These are phyloP conservation scores for Rhynchosporium agropyri DNA, from an alignment of 2,329 filamentous ascomycete species.

Conservation along the genomic window DNA sequence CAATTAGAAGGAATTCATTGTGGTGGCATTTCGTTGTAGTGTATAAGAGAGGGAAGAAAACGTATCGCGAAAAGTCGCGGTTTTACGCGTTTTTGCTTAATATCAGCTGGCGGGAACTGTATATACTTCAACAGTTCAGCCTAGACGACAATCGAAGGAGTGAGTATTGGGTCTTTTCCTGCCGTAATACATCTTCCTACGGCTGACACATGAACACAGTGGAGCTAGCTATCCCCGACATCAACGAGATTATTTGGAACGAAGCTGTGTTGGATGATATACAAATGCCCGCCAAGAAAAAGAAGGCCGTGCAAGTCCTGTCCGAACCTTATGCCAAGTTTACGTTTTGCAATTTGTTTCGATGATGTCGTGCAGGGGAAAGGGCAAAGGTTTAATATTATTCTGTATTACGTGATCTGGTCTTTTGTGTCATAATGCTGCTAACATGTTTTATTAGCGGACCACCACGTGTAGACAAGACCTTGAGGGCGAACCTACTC, in stretches of 20 bases:
- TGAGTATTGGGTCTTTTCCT: slow-evolving; percentile 20
- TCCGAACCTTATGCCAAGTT: slow-evolving; percentile 14
- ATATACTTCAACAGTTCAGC: too few species aligned
- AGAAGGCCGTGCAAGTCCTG: slow-evolving; percentile 26
- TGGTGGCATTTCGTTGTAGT: too few species aligned
- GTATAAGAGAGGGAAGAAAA: too few species aligned
- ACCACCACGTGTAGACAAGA: slow-evolving; percentile 26
- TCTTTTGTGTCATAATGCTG: not conserved
- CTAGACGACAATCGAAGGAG: slow-evolving; percentile 18
- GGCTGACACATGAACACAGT: slow-evolving; percentile 25
- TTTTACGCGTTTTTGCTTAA: too few species aligned
- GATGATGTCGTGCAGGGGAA: slow-evolving; percentile 13
- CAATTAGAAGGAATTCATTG: too few species aligned
- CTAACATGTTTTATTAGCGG: slow-evolving; percentile 23
- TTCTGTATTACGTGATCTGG: slow-evolving; percentile 22
- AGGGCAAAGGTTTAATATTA: slow-evolving; percentile 11
- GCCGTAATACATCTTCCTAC: slow-evolving; percentile 5
- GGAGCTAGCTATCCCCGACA: slow-evolving; percentile 28
- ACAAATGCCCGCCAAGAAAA: slow-evolving; percentile 34
- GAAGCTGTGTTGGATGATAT: slow-evolving; percentile 21
- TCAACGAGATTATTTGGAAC: slow-evolving; percentile 27
- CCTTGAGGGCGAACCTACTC: slow-evolving; percentile 25
- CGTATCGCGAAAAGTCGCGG: too few species aligned
- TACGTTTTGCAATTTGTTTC: slow-evolving; percentile 9
- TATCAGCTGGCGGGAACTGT: too few species aligned